A percentile compares a stretch with the other conserved stretches of the same genome.
Conservation (phyloP, 1,284 basidiomycete species). For the Malassezia equina region DNA sequence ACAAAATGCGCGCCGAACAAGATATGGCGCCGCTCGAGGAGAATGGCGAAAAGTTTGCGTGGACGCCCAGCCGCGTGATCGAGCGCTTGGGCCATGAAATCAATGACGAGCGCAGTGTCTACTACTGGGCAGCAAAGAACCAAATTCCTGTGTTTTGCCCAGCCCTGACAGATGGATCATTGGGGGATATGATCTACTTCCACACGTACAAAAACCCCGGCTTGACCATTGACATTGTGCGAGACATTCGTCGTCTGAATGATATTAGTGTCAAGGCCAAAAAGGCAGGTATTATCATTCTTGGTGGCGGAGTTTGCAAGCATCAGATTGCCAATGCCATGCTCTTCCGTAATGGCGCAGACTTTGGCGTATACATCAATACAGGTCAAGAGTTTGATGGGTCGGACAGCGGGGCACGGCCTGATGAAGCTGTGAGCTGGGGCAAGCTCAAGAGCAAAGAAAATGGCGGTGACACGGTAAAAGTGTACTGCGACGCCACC, state of each 20-base stretch:
- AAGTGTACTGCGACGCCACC: slow-evolving; percentile 69
- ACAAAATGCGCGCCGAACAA: slow-evolving; percentile 83
- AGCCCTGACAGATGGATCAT: slow-evolving; percentile 89
- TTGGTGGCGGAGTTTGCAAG: slow-evolving; percentile 97
- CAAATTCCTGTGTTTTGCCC: slow-evolving; percentile 98
- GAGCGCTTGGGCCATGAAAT: slow-evolving; percentile 86
- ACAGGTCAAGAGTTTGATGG: slow-evolving; percentile 99
- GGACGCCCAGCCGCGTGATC: slow-evolving; percentile 93
- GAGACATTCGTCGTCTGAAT: slow-evolving; percentile 83
- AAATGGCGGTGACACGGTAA: slow-evolving; percentile 71
- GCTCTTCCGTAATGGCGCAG: slow-evolving; percentile 95
- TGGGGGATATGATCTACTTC: slow-evolving; percentile 99
- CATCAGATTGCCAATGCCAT: slow-evolving; percentile 99
- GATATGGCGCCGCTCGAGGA: slow-evolving; percentile 55
- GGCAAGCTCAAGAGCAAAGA: slow-evolving; percentile 75
- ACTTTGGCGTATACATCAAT: slow-evolving; percentile 95
- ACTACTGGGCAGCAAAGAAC: slow-evolving; percentile 96
- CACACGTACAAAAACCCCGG: slow-evolving; percentile 70
- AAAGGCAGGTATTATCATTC: slow-evolving; percentile 95
- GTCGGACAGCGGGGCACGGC: slow-evolving; percentile 89
- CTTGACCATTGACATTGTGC: slow-evolving; percentile 81
- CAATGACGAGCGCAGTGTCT: slow-evolving; percentile 80
- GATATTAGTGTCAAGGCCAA: slow-evolving; percentile 76
- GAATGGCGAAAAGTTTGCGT: slow-evolving; percentile 53
- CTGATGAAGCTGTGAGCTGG: slow-evolving; percentile 98